Evolutionary conservation across 306 rosid genomes (phyloP).

Genomic region (Alnus glutinosa): DNA sequence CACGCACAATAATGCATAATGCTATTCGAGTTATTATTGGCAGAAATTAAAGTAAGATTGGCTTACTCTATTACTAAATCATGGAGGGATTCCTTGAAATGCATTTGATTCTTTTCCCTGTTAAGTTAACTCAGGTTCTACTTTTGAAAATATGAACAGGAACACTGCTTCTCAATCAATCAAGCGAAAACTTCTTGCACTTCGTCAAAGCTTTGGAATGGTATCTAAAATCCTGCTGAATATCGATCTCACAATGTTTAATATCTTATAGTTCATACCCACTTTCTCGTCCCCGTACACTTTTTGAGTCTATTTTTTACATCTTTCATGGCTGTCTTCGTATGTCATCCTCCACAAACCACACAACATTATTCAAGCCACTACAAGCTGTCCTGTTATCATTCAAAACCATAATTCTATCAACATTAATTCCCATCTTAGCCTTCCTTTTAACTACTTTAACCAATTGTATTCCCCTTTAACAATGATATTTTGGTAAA

Average conservation of each 20-base stretch:
- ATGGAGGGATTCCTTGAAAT: constrained; percentile 3
- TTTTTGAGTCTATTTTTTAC: too few species aligned
- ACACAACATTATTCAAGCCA: too few species aligned
- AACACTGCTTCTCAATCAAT: constrained; percentile 86
- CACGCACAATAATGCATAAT: constrained; percentile 92
- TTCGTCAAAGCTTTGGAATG: constrained; percentile 92
- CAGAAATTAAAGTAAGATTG: constrained; percentile 64
- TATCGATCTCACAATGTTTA: not conserved
- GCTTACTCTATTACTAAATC: constrained; percentile 19
- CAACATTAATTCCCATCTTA: too few species aligned
- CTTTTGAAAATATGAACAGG: constrained; percentile 49
- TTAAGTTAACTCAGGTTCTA: constrained; percentile 18
- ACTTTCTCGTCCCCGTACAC: constrained; percentile 18
- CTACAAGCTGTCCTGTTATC: too few species aligned
- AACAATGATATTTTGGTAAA: too few species aligned
- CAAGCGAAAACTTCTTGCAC: constrained; percentile 82
- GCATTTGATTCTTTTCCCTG: not conserved
- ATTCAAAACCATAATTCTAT: too few species aligned
- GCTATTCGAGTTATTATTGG: constrained; percentile 94
- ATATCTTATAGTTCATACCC: not conserved
- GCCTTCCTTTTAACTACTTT: too few species aligned
- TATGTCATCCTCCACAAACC: too few species aligned
- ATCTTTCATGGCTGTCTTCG: too few species aligned
- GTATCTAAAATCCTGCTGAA: constrained; percentile 33
- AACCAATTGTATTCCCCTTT: too few species aligned